Evolutionary conservation across 306 rosid genomes (phyloP).

Genomic region (Luffa aegyptiaca): DNA sequence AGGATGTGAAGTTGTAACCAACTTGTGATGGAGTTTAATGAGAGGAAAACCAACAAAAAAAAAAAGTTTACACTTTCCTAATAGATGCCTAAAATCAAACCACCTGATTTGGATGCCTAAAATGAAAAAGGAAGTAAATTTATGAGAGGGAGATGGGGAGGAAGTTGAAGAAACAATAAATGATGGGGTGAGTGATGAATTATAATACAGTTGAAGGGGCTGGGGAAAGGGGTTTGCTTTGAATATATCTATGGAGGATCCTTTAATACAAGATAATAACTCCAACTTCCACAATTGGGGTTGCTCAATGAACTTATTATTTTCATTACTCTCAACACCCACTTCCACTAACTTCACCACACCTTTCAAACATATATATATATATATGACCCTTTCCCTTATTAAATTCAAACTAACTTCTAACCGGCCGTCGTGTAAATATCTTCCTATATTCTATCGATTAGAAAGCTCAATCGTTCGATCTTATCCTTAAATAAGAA

Average conservation of each 20-base stretch:
- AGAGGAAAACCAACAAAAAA: background rate
- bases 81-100: background rate
- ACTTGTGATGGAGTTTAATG: background rate
- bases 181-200: background rate
- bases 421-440: too few relatives aligned
- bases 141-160: background rate
- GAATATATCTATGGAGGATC: background rate
- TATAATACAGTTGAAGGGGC: background rate
- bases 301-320: conserved; percentile 8
- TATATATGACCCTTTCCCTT: too few relatives aligned
- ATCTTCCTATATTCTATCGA: background rate
- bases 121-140: background rate
- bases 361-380: background rate
- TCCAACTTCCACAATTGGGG: conserved; percentile 13
- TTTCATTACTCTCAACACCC: conserved; percentile 12
- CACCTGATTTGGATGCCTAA: background rate
- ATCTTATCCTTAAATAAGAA: too few relatives aligned
- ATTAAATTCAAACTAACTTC: background rate
- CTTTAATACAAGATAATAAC: background rate
- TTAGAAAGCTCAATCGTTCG: too few relatives aligned
- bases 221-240: conserved; percentile 2
- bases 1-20: background rate
- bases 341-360: background rate
- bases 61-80: background rate
- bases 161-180: conserved; percentile 7